Evolutionary conservation across 495 filamentous ascomycete species (phyloP).

Genomic region (Bathelium albidoporum): DNA sequence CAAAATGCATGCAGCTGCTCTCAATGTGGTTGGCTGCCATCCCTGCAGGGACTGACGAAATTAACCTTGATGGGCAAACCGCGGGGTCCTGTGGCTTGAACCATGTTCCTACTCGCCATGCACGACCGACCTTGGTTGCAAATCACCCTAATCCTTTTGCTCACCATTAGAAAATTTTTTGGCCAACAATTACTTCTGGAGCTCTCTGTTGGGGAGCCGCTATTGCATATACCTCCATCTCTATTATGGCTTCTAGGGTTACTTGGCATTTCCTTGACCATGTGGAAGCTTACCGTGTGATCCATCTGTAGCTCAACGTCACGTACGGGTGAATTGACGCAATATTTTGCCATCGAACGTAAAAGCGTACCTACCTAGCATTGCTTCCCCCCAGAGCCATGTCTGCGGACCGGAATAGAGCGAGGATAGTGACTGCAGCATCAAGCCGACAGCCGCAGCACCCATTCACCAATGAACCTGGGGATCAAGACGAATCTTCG

Average conservation of each 20-base stretch:
- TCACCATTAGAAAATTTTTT: not conserved
- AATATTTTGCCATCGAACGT: not conserved
- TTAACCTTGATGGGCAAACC: not conserved
- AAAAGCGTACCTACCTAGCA: too few species aligned
- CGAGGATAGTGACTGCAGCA: constrained; percentile 7
- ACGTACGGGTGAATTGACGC: not conserved
- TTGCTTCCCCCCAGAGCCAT: constrained; percentile 4
- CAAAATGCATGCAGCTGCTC: not conserved
- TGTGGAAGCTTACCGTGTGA: not conserved
- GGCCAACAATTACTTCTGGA: not conserved
- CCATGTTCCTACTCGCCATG: not conserved
- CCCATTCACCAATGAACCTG: constrained; percentile 20
- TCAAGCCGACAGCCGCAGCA: constrained; percentile 17
- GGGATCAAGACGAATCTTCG: constrained; percentile 16
- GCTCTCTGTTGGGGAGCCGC: not conserved
- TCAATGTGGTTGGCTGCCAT: not conserved
- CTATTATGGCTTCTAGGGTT: not conserved
- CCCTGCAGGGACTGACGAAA: too few species aligned
- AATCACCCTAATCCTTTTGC: not conserved
- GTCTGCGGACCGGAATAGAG: constrained; percentile 7
- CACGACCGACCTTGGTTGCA: not conserved
- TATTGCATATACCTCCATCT: not conserved
- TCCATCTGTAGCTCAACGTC: not conserved
- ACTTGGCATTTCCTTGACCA: not conserved
- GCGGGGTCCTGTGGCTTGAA: not conserved